These are phyloP conservation scores for Candida glucosophila DNA, from an alignment of 1,139 yeast genomes.

Conservation along the genomic window DNA sequence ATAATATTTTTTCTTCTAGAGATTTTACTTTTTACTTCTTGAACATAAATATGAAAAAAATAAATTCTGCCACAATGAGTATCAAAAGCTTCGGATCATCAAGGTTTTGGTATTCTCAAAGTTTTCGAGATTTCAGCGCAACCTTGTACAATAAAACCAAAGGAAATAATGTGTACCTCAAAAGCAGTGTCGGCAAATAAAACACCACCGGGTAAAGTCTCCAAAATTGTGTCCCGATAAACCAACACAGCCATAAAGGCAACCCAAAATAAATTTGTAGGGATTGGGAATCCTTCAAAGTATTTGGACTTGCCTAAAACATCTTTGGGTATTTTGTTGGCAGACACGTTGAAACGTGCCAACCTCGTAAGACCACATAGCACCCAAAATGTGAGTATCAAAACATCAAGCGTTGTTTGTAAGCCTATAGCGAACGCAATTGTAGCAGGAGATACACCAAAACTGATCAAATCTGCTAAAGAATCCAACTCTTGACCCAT, in stretches of 20 bases:
- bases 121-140: constrained; percentile 89
- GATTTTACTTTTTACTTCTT: no score
- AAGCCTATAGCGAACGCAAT: constrained; percentile 90
- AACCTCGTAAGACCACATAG: constrained; percentile 88
- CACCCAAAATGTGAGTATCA: constrained; percentile 75
- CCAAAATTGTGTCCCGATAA: constrained; percentile 36
- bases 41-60: no score
- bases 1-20: no score
- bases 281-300: constrained; percentile 95
- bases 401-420: constrained; percentile 72
- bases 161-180: constrained; percentile 68
- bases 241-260: constrained; percentile 61
- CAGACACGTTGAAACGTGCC: constrained; percentile 92
- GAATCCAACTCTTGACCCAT: constrained; percentile 98
- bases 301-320: constrained; percentile 67
- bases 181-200: constrained; percentile 43
- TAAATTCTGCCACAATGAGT: no score
- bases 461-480: constrained; percentile 85
- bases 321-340: constrained; percentile 87
- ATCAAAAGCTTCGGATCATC: constrained; percentile 21
- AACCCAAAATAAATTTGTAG: constrained; percentile 75
- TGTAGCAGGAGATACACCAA: constrained; percentile 90
- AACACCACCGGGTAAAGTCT: constrained; percentile 59
- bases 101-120: constrained; percentile 84
- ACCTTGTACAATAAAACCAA: constrained; percentile 69